Conservation (phyloP, 225 moss, liverwort and hornwort genomes). For the Pseudoscleropodium purum region DNA sequence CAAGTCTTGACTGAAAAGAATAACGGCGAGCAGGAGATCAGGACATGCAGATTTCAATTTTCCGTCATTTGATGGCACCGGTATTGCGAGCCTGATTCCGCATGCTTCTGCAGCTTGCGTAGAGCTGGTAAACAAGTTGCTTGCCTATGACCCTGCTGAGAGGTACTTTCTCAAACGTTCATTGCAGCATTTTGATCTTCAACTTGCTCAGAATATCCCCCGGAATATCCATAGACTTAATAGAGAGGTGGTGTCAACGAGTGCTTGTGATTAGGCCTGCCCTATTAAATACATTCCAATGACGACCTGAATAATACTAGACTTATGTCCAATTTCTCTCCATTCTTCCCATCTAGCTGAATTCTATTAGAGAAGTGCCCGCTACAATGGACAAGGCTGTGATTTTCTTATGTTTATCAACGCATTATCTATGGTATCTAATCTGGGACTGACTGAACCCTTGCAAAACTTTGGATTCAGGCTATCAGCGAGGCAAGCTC, state of each 20-base stretch:
- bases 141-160: conserved; percentile 72
- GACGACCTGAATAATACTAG: neutral
- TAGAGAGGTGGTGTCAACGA: neutral
- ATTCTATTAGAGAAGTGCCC: no score
- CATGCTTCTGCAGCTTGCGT: conserved; percentile 70
- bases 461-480: conserved; percentile 17
- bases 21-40: conserved; percentile 44
- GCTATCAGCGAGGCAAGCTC: conserved; percentile 70
- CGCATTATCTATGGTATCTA: neutral
- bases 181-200: neutral
- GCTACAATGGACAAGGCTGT: neutral
- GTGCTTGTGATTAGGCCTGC: neutral
- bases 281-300: neutral
- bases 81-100: conserved; percentile 59
- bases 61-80: conserved; percentile 45
- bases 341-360: neutral
- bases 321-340: neutral
- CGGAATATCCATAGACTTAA: neutral
- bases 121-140: conserved; percentile 65
- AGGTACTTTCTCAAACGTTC: conserved; percentile 13
- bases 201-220: neutral
- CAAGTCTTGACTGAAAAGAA: neutral
- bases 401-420: neutral
- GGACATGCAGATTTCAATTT: conserved; percentile 76
- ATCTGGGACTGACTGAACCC: neutral